Base-by-base conservation (phyloP, 768 basidiomycete genomes). In the Rhizopogon vesiculosus region DNA sequence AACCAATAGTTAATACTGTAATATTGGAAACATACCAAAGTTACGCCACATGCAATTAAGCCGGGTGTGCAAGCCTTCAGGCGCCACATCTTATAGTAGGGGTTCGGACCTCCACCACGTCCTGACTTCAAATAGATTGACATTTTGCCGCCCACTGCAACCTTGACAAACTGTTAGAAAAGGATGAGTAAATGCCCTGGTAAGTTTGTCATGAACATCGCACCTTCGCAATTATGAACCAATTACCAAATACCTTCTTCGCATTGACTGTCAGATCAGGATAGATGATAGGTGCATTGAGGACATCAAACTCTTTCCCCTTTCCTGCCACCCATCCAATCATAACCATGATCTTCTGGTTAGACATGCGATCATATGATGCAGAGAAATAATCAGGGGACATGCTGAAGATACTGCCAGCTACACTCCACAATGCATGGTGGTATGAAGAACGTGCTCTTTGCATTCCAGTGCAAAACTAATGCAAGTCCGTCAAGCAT, bases 161-260 rank as follows among this genome's bases (percentile, higher is more conserved):
- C 55, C 22, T 52, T 56, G 38, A 56, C 22, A n/a, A 56, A 42
- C 51, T 56, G 22, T 10, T 51, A 25, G 28, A 28, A 42, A 31
- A 29, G 28, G 9, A 41, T 51, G 29, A 42, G 50, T 33, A 25
- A 42, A 35, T n/a, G 7, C 12, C 5, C 43, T 22, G 5, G n/a
- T 18, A 45, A 44, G 33, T 29, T 35, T 22, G 1, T 25, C 29
- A 3, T 13, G 43, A 28, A n/a, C 16, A 45, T 16, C 38, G n/a
- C 29, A 56, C 55, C 29, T 56, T 56, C 2, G 19, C 41, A 12
- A 56, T 39, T 16, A 53, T 16, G 8, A 13, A 1, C 35, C 43
- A 46, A 16, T 52, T 53, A 5, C 48, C 39, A n/a, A 56, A 56
- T 39, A 53, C 28, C 19, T 56, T 53, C 31, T 56, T 42, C 2